These are phyloP conservation scores for Syzygium grande DNA, from an alignment of 345 rosid species.

Conservation along the genomic window DNA sequence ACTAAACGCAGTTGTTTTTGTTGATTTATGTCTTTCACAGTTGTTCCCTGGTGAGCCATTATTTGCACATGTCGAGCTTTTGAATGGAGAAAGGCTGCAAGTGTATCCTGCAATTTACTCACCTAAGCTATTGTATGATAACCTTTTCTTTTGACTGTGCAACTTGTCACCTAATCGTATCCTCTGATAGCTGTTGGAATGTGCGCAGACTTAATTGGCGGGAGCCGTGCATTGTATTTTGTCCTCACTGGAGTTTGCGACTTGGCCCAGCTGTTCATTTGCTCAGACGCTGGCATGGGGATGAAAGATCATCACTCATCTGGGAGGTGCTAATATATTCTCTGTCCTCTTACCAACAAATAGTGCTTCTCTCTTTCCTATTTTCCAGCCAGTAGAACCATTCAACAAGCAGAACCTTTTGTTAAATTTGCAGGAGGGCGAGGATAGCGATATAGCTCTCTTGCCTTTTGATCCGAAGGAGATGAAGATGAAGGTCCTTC, in stretches of 20 bases:
- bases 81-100: constrained; percentile 50
- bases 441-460: constrained; percentile 53
- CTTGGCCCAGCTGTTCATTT: constrained; percentile 81
- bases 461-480: constrained; percentile 64
- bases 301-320: constrained; percentile 64
- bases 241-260: constrained; percentile 76
- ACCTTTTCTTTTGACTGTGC: neutral
- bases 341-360: constrained; percentile 76
- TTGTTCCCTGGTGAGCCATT: constrained; percentile 73
- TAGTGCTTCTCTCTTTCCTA: constrained; percentile 23
- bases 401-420: neutral
- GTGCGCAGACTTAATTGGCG: constrained; percentile 60
- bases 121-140: constrained; percentile 62
- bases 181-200: constrained; percentile 8
- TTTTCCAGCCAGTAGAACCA: rapidly evolving
- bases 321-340: constrained; percentile 46
- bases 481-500: constrained; percentile 89
- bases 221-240: constrained; percentile 79
- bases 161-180: neutral
- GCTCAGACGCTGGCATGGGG: constrained; percentile 66
- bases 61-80: constrained; percentile 55
- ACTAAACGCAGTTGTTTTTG: neutral
- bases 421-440: constrained; percentile 41
- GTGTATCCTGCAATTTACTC: constrained; percentile 71
- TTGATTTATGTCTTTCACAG: constrained; percentile 18